Evolutionary conservation across 306 rosid genomes (phyloP).

Genomic region (Sicyos baderoa): DNA sequence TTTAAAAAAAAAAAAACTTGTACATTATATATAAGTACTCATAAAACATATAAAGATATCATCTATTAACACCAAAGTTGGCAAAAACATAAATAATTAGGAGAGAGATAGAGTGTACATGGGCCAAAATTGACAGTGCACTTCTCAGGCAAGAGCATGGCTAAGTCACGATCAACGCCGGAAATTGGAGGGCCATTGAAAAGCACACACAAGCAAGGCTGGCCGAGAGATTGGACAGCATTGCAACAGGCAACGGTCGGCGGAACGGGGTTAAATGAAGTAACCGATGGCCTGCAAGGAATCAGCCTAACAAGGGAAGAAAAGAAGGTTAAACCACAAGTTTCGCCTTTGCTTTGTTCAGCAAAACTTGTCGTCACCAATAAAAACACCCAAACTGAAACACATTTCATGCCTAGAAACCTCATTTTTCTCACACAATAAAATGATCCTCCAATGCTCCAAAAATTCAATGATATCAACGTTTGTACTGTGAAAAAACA

Average conservation of each 20-base stretch:
- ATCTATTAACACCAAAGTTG: neutral
- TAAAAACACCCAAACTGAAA: constrained; percentile 29
- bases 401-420: constrained; percentile 31
- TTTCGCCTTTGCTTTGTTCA: constrained; percentile 31
- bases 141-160: constrained; percentile 64
- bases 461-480: neutral
- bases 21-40: too few relatives aligned
- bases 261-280: constrained; percentile 61
- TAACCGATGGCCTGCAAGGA: constrained; percentile 76
- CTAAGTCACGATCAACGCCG: constrained; percentile 79
- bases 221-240: constrained; percentile 17
- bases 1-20: too few relatives aligned
- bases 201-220: constrained; percentile 23
- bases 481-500: neutral
- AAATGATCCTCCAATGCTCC: constrained; percentile 15
- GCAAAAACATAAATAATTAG: neutral
- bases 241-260: constrained; percentile 19
- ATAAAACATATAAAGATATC: neutral
- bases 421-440: neutral
- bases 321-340: constrained; percentile 69
- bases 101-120: constrained; percentile 28
- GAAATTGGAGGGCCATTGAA: constrained; percentile 20
- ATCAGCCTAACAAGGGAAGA: constrained; percentile 72
- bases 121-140: constrained; percentile 66
- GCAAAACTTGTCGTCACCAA: constrained; percentile 25